Conservation (phyloP, 2,329 filamentous ascomycete genomes). For the Talaromyces sp. region DNA sequence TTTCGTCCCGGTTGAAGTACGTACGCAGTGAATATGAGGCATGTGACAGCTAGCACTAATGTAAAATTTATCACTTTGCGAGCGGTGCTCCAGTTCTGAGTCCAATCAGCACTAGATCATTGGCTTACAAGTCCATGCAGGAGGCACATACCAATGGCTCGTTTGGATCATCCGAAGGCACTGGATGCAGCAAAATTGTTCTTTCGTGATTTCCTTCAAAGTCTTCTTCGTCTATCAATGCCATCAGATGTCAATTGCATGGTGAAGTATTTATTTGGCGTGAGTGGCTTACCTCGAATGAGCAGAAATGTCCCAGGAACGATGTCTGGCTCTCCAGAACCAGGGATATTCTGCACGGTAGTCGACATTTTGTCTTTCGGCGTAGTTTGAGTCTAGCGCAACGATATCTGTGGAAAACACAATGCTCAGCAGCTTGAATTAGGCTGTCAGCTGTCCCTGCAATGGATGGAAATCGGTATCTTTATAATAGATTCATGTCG, state of each 20-base stretch:
- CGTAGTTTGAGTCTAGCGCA: no score
- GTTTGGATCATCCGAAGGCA: slow-evolving; percentile 38
- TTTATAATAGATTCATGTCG: background rate
- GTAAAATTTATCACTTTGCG: slow-evolving; percentile 44
- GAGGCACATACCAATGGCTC: slow-evolving; percentile 33
- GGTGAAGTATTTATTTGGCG: background rate
- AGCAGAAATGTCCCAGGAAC: slow-evolving; percentile 29
- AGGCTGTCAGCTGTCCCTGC: background rate
- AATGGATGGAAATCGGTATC: background rate
- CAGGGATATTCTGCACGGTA: background rate
- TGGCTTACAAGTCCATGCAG: background rate
- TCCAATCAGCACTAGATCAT: background rate
- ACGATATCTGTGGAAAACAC: no score
- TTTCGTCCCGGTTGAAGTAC: background rate
- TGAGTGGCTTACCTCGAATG: slow-evolving; percentile 22
- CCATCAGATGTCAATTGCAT: background rate
- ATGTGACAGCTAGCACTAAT: slow-evolving; percentile 39
- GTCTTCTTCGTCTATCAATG: background rate
- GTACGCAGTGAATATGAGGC: slow-evolving; percentile 8
- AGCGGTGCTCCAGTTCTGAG: slow-evolving; percentile 44
- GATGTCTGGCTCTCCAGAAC: slow-evolving; percentile 10
- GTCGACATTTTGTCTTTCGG: no score
- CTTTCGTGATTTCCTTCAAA: slow-evolving; percentile 17
- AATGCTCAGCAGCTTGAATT: no score
- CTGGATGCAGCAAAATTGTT: slow-evolving; percentile 34